Conservation (phyloP, 441 rosid species). For the Daphne laureola region DNA sequence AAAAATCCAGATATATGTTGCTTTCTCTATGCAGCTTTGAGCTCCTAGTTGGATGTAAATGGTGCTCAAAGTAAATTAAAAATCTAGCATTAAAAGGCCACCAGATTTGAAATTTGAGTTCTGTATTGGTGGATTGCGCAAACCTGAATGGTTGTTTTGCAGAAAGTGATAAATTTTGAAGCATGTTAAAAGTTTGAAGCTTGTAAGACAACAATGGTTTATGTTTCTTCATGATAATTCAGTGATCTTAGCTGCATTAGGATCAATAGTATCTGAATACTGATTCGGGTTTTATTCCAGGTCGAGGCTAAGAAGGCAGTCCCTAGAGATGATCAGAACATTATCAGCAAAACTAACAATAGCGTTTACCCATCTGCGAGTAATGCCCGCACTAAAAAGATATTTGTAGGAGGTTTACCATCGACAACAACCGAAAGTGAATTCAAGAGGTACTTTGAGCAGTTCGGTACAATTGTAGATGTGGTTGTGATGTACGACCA, state of each 20-base stretch:
- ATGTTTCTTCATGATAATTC: slow-evolving; percentile 3
- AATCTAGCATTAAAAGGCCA: too few species aligned
- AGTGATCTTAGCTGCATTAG: neutral
- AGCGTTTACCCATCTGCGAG: slow-evolving; percentile 50
- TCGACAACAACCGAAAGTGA: slow-evolving; percentile 55
- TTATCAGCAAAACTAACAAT: slow-evolving; percentile 34
- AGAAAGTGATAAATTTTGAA: neutral
- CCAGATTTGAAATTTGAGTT: too few species aligned
- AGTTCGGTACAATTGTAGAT: slow-evolving; percentile 56
- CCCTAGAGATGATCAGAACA: slow-evolving; percentile 62
- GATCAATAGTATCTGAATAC: neutral
- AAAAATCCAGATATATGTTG: too few species aligned
- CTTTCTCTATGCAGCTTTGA: too few species aligned
- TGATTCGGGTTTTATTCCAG: slow-evolving; percentile 24
- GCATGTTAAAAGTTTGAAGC: neutral
- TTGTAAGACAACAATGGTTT: too few species aligned
- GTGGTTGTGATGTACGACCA: slow-evolving; percentile 79
- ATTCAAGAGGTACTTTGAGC: slow-evolving; percentile 55
- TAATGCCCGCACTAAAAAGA: slow-evolving; percentile 45
- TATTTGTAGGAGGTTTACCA: slow-evolving; percentile 68
- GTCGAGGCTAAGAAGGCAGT: slow-evolving; percentile 83
- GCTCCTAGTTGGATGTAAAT: too few species aligned
- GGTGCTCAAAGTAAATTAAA: too few species aligned
- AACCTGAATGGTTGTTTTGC: neutral
- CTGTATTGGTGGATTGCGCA: too few species aligned